phyloP scores from a whole-genome alignment of 495 filamentous ascomycete species.

The Aspergillus cavernicola region DNA sequence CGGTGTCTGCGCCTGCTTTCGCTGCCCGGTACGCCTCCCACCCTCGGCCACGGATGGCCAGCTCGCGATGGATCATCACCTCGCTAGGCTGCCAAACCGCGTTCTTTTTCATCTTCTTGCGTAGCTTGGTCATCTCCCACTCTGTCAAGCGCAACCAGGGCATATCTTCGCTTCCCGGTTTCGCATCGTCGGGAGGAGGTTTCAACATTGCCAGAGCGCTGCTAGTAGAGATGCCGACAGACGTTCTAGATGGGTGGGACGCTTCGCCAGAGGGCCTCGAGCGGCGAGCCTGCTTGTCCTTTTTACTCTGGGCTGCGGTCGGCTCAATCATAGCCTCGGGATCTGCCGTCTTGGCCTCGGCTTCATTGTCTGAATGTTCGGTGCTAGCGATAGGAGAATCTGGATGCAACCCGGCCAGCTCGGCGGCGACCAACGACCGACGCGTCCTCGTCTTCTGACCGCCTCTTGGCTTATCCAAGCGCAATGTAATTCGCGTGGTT shows the following conservation, averaged over 20 bases:
- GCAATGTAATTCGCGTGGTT: conserved; percentile 59
- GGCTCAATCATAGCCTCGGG: conserved; percentile 12
- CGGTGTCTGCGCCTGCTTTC: conserved; percentile 62
- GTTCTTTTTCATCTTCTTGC: conserved; percentile 99
- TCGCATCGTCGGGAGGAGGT: conserved; percentile 74
- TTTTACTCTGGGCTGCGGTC: conserved; percentile 7
- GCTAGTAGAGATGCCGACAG: conserved; percentile 72
- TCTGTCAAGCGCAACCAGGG: conserved; percentile 90
- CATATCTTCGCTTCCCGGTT: conserved; percentile 67
- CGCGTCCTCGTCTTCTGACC: conserved; percentile 36
- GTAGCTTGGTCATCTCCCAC: conserved; percentile 84
- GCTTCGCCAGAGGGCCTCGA: conserved; percentile 39
- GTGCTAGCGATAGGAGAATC: conserved; percentile 47
- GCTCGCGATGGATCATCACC: conserved; percentile 91
- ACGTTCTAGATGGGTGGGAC: conserved; percentile 46
- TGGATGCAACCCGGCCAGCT: conserved; percentile 33
- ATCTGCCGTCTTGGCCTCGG: conserved; percentile 15
- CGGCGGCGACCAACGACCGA: conserved; percentile 33
- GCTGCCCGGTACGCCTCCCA: conserved; percentile 68
- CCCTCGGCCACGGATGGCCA: conserved; percentile 73
- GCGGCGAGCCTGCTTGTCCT: conserved; percentile 47
- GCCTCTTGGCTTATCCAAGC: conserved; percentile 50
- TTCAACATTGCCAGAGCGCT: conserved; percentile 71
- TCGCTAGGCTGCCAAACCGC: conserved; percentile 91
- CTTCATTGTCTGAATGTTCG: conserved; percentile 44